Conservation (phyloP, 2,329 filamentous ascomycete genomes). For the Colletotrichum acutatum region DNA sequence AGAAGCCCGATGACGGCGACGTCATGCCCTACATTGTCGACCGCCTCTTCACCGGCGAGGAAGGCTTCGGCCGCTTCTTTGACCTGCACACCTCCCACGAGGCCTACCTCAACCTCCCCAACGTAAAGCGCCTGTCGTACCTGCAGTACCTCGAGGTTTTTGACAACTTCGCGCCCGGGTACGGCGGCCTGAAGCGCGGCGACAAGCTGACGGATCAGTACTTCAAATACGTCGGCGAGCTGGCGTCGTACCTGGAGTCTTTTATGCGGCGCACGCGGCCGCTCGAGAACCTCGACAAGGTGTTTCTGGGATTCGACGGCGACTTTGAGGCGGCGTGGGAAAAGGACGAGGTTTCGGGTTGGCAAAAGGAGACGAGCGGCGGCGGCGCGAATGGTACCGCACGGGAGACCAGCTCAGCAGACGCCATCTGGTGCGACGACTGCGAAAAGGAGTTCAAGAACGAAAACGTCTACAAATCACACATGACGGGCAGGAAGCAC, state of each 20-base stretch:
- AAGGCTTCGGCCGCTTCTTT: constrained; percentile 91
- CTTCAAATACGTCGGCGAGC: constrained; percentile 85
- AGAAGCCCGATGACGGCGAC: constrained; percentile 72
- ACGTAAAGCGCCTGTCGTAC: constrained; percentile 86
- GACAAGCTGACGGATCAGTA: constrained; percentile 95
- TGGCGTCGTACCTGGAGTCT: constrained; percentile 85
- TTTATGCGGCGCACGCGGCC: constrained; percentile 89
- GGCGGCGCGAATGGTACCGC: constrained; percentile 49
- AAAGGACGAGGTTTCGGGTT: constrained; percentile 81
- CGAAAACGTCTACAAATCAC: constrained; percentile 91
- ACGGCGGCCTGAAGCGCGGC: constrained; percentile 77
- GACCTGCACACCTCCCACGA: constrained; percentile 89
- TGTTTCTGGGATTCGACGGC: constrained; percentile 79
- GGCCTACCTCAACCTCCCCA: constrained; percentile 87
- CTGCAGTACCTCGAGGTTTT: constrained; percentile 93
- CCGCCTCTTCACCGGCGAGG: constrained; percentile 94
- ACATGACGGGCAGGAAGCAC: constrained; percentile 92
- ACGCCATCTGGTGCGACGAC: constrained; percentile 88
- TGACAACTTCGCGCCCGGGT: constrained; percentile 83
- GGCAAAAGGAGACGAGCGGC: constrained; percentile 68
- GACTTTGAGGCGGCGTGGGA: constrained; percentile 90
- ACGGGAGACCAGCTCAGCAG: constrained; percentile 51
- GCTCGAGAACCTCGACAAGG: constrained; percentile 84
- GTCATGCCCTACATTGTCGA: constrained; percentile 78
- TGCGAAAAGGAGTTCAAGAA: constrained; percentile 97